A percentile compares a stretch with the other conserved stretches of the same genome.
Conservation (phyloP, 108 stramenopile genomes). For the Stephanodiscus triporus region DNA sequence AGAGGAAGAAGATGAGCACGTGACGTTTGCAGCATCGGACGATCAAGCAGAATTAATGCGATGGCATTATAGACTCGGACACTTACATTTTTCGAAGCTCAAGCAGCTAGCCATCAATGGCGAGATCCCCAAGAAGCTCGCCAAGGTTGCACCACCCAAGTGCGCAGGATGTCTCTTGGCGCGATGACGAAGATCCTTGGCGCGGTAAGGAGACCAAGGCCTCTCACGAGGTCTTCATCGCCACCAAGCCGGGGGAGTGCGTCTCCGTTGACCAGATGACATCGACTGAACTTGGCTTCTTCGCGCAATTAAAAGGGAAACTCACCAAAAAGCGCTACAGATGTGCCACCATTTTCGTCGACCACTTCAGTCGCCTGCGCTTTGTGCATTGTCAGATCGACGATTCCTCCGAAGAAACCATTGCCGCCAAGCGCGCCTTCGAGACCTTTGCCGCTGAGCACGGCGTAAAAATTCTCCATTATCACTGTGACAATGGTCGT, state of each 20-base stretch:
- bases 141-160: constrained; percentile 8
- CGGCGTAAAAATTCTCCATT: constrained; percentile 36
- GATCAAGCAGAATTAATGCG: constrained; percentile 19
- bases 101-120: constrained; percentile 6
- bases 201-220: no score
- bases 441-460: constrained; percentile 8
- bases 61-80: constrained; percentile 35
- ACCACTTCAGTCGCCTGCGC: constrained; percentile 23
- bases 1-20: neutral
- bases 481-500: constrained; percentile 56
- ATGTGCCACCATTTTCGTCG: constrained; percentile 41
- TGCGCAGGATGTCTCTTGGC: constrained; percentile 14
- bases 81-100: neutral
- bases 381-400: neutral
- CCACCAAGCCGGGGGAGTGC: neutral
- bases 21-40: neutral
- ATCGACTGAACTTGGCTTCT: neutral
- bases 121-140: neutral
- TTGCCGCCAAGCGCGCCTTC: constrained; percentile 20
- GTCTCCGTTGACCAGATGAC: neutral
- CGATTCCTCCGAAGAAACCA: neutral
- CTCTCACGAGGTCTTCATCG: neutral
- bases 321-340: neutral
- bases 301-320: neutral
- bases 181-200: constrained; percentile 13